Evolutionary conservation across 768 basidiomycete genomes (phyloP).

Genomic region (Boletellus sp.): DNA sequence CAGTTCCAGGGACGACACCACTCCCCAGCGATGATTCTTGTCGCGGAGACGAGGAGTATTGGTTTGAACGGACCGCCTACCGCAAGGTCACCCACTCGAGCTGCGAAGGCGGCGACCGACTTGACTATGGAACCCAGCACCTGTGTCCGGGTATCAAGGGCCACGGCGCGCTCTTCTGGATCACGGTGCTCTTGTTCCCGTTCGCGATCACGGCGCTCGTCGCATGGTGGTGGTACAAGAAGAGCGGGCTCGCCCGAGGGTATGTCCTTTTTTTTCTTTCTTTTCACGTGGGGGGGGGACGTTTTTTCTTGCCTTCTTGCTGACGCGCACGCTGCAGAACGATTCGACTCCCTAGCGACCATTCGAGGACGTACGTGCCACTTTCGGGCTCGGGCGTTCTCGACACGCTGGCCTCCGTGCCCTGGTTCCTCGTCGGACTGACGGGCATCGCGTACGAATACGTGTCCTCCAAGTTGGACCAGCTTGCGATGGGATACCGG

Average conservation of each 20-base stretch:
- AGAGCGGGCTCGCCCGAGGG: slow-evolving; percentile 73
- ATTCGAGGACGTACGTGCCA: slow-evolving; percentile 28
- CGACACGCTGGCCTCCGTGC: slow-evolving; percentile 80
- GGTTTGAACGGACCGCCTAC: slow-evolving; percentile 93
- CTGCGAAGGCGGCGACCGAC: slow-evolving; percentile 78
- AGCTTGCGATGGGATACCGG: slow-evolving; percentile 36
- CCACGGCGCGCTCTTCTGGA: slow-evolving; percentile 82
- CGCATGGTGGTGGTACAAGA: slow-evolving; percentile 78
- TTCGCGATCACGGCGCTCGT: slow-evolving; percentile 72
- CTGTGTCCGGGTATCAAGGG: slow-evolving; percentile 77
- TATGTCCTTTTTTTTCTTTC: slow-evolving; percentile 37
- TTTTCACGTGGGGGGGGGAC: background rate
- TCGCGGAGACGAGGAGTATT: slow-evolving; percentile 61
- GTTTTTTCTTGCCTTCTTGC: background rate
- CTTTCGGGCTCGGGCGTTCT: slow-evolving; percentile 46
- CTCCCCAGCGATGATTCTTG: slow-evolving; percentile 63
- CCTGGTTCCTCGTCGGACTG: slow-evolving; percentile 84
- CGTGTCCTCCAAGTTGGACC: slow-evolving; percentile 47
- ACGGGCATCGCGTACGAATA: slow-evolving; percentile 70
- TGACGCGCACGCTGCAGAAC: slow-evolving; percentile 41
- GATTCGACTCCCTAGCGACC: slow-evolving; percentile 68
- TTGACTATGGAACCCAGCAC: slow-evolving; percentile 72
- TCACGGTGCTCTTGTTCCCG: slow-evolving; percentile 69
- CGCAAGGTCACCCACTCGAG: slow-evolving; percentile 87
- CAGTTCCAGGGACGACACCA: slow-evolving; percentile 65